These are phyloP conservation scores for Ogataea angusta DNA, from an alignment of 805 yeast genomes.

Conservation along the genomic window DNA sequence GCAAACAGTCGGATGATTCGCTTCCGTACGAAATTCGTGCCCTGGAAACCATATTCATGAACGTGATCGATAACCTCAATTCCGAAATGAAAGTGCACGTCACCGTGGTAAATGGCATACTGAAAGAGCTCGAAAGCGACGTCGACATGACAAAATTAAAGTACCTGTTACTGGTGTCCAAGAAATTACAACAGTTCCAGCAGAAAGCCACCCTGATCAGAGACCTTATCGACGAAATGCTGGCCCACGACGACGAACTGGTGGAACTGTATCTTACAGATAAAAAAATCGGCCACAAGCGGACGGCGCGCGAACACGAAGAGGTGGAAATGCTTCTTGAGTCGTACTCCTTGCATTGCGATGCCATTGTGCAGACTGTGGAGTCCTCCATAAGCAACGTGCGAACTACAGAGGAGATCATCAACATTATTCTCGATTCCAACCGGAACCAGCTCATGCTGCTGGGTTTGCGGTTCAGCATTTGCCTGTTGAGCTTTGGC, in stretches of 20 bases:
- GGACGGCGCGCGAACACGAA: slow-evolving; percentile 64
- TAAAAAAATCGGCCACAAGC: slow-evolving; percentile 39
- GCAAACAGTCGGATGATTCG: slow-evolving; percentile 31
- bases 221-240: slow-evolving; percentile 77
- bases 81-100: slow-evolving; percentile 86
- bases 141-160: slow-evolving; percentile 78
- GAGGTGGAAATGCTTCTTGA: slow-evolving; percentile 90
- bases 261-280: slow-evolving; percentile 79
- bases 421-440: slow-evolving; percentile 87
- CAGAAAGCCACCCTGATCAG: slow-evolving; percentile 81
- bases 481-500: slow-evolving; percentile 80
- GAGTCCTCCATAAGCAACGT: slow-evolving; percentile 79
- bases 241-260: slow-evolving; percentile 85
- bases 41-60: slow-evolving; percentile 78
- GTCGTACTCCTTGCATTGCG: slow-evolving; percentile 85
- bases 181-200: slow-evolving; percentile 76
- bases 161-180: slow-evolving; percentile 76
- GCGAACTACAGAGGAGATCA: slow-evolving; percentile 90
- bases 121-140: slow-evolving; percentile 74
- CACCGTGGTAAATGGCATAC: slow-evolving; percentile 68
- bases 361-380: slow-evolving; percentile 89
- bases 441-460: slow-evolving; percentile 92
- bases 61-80: slow-evolving; percentile 72
- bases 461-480: slow-evolving; percentile 76
- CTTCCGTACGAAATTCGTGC: slow-evolving; percentile 91